phyloP scores from a whole-genome alignment of 805 yeast species.

The Ogataea methanolica region DNA sequence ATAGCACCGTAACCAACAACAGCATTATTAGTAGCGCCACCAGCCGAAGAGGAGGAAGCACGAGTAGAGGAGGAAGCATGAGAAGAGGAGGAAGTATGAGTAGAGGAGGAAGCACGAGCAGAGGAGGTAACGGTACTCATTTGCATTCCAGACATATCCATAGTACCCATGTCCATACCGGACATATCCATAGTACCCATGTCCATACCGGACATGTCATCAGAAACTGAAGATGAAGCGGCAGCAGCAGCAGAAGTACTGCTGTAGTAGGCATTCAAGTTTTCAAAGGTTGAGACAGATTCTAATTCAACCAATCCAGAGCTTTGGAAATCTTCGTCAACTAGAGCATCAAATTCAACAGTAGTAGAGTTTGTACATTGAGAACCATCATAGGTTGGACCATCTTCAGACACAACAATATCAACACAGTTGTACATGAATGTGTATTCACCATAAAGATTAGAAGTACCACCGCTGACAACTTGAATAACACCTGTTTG shows the following conservation, averaged over 20 bases:
- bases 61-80: background rate
- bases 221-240: conserved; percentile 1
- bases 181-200: conserved; percentile 17
- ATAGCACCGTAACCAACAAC: background rate
- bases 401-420: conserved; percentile 22
- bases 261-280: conserved; percentile 7
- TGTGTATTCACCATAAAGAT: conserved; percentile 13
- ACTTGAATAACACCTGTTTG: conserved; percentile 28
- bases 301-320: conserved; percentile 4
- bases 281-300: conserved; percentile 1
- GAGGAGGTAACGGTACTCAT: conserved; percentile 1
- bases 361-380: conserved; percentile 25
- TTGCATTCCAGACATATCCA: conserved; percentile 4
- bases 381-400: conserved; percentile 21
- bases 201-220: conserved; percentile 12
- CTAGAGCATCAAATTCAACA: conserved; percentile 5
- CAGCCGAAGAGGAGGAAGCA: conserved; percentile 1
- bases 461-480: conserved; percentile 17
- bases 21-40: background rate
- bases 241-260: conserved; percentile 4
- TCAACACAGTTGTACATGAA: conserved; percentile 30
- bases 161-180: conserved; percentile 19
- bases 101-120: background rate
- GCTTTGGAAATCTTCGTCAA: conserved; percentile 1
- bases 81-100: conserved; percentile 2